Percentiles rank a stretch among this genome's conserved stretches.
Conservation (phyloP, 2,329 filamentous ascomycete genomes). For the Colletotrichum salicis region DNA sequence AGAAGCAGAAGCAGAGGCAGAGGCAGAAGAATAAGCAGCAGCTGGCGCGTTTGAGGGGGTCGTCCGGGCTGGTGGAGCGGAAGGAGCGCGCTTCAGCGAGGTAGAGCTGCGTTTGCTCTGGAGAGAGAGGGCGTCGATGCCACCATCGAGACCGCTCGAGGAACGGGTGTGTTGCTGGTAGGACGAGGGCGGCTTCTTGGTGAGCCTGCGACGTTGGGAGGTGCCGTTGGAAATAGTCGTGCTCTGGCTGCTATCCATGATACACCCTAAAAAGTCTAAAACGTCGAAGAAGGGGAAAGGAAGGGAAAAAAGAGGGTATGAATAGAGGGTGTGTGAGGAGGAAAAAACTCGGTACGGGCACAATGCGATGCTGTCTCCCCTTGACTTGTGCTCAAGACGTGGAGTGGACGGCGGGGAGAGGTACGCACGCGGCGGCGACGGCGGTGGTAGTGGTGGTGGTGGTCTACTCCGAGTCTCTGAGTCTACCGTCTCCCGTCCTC, state of each 20-base stretch:
- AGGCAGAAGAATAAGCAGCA: slow-evolving; percentile 39
- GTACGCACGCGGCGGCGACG: not conserved
- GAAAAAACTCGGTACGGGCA: slow-evolving; percentile 30
- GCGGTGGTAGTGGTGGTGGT: not conserved
- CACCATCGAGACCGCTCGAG: slow-evolving; percentile 62
- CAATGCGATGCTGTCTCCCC: slow-evolving; percentile 18
- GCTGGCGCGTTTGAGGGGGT: slow-evolving; percentile 53
- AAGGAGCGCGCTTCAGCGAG: slow-evolving; percentile 70
- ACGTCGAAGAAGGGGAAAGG: slow-evolving; percentile 28
- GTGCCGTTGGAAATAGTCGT: slow-evolving; percentile 54
- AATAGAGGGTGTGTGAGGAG: slow-evolving; percentile 36
- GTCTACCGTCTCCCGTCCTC: not conserved
- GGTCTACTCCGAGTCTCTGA: not conserved
- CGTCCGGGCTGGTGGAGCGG: slow-evolving; percentile 63
- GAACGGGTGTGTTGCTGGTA: slow-evolving; percentile 54
- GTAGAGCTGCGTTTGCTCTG: slow-evolving; percentile 73
- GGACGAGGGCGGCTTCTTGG: slow-evolving; percentile 69
- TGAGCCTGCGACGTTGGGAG: slow-evolving; percentile 69
- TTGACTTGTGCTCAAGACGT: slow-evolving; percentile 17
- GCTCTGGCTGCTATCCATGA: slow-evolving; percentile 59
- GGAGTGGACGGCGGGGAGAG: not conserved
- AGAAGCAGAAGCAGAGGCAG: slow-evolving; percentile 38
- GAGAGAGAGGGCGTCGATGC: slow-evolving; percentile 66
- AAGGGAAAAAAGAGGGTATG: slow-evolving; percentile 30
- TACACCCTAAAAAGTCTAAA: slow-evolving; percentile 42